Evolutionary conservation across 768 basidiomycete genomes (phyloP).

Genomic region (Punctularia strigosozonata): DNA sequence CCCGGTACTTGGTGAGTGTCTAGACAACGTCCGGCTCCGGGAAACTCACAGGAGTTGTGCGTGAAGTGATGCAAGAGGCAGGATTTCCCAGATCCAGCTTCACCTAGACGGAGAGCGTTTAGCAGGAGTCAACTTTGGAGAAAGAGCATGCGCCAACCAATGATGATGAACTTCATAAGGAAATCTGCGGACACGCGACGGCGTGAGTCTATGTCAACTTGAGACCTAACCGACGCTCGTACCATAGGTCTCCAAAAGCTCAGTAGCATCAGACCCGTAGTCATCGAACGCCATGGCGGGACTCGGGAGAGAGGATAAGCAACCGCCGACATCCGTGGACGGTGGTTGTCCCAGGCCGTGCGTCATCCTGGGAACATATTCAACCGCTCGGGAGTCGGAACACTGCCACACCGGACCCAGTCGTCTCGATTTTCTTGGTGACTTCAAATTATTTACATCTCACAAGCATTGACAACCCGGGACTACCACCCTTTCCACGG

Average conservation of each 20-base stretch:
- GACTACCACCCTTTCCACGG: constrained; percentile 89
- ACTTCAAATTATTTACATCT: too few species aligned
- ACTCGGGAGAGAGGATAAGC: constrained; percentile 2
- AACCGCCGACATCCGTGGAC: too few species aligned
- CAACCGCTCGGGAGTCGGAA: too few species aligned
- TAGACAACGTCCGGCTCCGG: neutral
- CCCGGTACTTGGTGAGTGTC: constrained; percentile 5
- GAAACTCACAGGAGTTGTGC: constrained; percentile 78
- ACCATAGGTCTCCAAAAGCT: constrained; percentile 94
- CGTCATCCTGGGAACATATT: too few species aligned
- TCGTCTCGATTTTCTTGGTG: too few species aligned
- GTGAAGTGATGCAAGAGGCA: constrained; percentile 95
- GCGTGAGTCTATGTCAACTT: neutral
- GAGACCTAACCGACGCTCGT: constrained; percentile 6
- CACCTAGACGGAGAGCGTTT: constrained; percentile 40
- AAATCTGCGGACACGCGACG: constrained; percentile 68
- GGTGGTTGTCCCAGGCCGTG: too few species aligned
- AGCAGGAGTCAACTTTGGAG: constrained; percentile 2
- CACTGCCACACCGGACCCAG: too few species aligned
- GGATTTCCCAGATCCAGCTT: constrained; percentile 95
- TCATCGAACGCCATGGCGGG: constrained; percentile 47
- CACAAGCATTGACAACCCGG: too few species aligned
- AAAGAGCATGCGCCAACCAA: constrained; percentile 40
- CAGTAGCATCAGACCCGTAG: constrained; percentile 75
- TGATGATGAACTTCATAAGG: constrained; percentile 96